phyloP scores from a whole-genome alignment of 768 basidiomycete species.

The Kwoniella bestiolae region DNA sequence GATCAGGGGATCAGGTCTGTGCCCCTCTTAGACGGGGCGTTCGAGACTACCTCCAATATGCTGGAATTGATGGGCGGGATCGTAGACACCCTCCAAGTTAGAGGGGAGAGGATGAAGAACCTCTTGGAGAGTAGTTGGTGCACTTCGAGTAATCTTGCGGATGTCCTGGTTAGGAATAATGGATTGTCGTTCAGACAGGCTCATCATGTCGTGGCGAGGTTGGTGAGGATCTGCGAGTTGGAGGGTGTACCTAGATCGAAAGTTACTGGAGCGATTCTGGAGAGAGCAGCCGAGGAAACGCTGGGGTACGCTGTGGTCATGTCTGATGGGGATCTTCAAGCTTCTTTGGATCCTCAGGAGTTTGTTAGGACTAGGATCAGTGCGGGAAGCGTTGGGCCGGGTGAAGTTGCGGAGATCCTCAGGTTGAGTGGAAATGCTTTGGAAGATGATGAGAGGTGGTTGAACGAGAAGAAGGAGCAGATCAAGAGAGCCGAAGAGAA shows the following conservation, averaged over 20 bases:
- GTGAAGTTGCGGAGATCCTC: neutral
- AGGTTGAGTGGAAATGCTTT: neutral
- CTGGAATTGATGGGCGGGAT: slow-evolving; percentile 15
- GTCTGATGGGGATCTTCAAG: neutral
- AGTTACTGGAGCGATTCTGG: neutral
- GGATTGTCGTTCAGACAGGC: slow-evolving; percentile 21
- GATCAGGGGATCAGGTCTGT: slow-evolving; percentile 19
- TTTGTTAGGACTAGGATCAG: slow-evolving; percentile 18
- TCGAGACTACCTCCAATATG: slow-evolving; percentile 14
- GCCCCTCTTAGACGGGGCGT: slow-evolving; percentile 16
- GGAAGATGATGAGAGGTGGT: neutral
- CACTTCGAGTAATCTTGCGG: slow-evolving; percentile 23
- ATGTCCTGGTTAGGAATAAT: slow-evolving; percentile 9
- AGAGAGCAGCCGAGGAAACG: slow-evolving; percentile 1
- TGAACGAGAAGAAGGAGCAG: neutral
- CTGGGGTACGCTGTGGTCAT: neutral
- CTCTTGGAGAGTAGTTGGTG: slow-evolving; percentile 13
- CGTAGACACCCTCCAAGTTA: slow-evolving; percentile 13
- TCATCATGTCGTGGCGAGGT: slow-evolving; percentile 22
- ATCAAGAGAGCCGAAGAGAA: neutral
- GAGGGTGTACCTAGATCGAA: neutral
- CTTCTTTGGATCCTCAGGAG: slow-evolving; percentile 8
- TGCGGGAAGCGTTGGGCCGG: slow-evolving; percentile 7
- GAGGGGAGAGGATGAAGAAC: neutral
- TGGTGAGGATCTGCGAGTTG: slow-evolving; percentile 10